phyloP scores from a whole-genome alignment of 164 flowering plant genomes.

The Vitis rupestris region DNA sequence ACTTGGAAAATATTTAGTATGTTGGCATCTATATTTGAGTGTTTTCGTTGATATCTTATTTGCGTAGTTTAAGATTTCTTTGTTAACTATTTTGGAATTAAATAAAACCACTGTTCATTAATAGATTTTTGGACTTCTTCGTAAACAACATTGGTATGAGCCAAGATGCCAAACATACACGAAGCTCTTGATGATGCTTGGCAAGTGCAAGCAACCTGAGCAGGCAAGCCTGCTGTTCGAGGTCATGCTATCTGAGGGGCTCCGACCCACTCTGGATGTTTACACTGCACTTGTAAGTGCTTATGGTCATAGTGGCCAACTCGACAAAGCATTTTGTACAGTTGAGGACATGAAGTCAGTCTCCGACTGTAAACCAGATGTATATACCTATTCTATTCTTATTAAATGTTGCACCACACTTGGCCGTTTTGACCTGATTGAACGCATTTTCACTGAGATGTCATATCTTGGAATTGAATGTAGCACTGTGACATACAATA shows the following conservation, averaged over 20 bases:
- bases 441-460: constrained; percentile 61
- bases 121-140: constrained; percentile 76
- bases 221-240: constrained; percentile 74
- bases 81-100: neutral
- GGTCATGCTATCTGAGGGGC: constrained; percentile 66
- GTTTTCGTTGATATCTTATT: neutral
- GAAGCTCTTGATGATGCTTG: constrained; percentile 78
- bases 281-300: constrained; percentile 80
- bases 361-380: constrained; percentile 78
- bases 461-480: constrained; percentile 57
- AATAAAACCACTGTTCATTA: neutral
- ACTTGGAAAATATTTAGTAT: too few species aligned
- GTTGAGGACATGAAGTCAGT: constrained; percentile 71
- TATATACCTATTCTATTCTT: constrained; percentile 64
- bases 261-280: constrained; percentile 71
- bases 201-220: constrained; percentile 66
- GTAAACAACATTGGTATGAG: constrained; percentile 82
- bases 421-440: constrained; percentile 55
- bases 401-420: constrained; percentile 54
- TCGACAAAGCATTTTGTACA: constrained; percentile 58
- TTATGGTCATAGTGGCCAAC: constrained; percentile 65
- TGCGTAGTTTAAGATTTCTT: neutral
- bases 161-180: constrained; percentile 83
- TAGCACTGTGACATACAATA: constrained; percentile 68
- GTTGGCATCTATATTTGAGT: neutral